These are phyloP conservation scores for Cynanchum wilfordii DNA, from an alignment of 257 asterid genomes.

Conservation along the genomic window DNA sequence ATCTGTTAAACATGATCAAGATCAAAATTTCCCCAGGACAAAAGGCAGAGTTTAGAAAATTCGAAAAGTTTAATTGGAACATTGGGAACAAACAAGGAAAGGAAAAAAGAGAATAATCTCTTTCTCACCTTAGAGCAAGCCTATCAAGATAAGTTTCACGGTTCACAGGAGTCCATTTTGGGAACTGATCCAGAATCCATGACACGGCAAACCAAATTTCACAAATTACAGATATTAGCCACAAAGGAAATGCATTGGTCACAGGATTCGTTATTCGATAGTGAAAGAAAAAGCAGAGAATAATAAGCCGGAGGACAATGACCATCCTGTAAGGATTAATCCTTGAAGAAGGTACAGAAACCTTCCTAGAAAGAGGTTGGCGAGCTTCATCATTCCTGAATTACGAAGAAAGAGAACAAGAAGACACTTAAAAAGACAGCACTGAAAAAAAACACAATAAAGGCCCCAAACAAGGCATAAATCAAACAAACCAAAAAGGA, in stretches of 20 bases:
- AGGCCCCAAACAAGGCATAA: background rate
- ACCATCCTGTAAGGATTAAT: conserved; percentile 99
- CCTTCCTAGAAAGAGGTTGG: conserved; percentile 98
- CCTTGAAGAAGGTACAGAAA: conserved; percentile 88
- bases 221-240: conserved; percentile 93
- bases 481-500: background rate
- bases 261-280: conserved; percentile 94
- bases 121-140: conserved; percentile 78
- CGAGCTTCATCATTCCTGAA: conserved; percentile 98
- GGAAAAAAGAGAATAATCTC: background rate
- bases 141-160: conserved; percentile 98
- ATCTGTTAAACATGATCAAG: conserved; percentile 44
- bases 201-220: conserved; percentile 99
- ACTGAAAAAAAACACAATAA: background rate
- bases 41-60: background rate
- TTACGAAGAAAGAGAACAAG: conserved; percentile 18
- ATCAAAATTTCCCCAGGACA: conserved; percentile 1
- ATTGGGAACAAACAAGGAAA: conserved; percentile 5
- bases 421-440: background rate
- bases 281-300: conserved; percentile 82
- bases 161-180: conserved; percentile 96
- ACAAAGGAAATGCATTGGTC: conserved; percentile 77
- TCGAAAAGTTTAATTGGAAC: background rate
- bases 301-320: conserved; percentile 78
- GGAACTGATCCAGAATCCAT: conserved; percentile 99